Evolutionary conservation across 768 basidiomycete genomes (phyloP), one percentile per base, ranked within the genome.

Genomic region (Heimioporus sp.): DNA sequence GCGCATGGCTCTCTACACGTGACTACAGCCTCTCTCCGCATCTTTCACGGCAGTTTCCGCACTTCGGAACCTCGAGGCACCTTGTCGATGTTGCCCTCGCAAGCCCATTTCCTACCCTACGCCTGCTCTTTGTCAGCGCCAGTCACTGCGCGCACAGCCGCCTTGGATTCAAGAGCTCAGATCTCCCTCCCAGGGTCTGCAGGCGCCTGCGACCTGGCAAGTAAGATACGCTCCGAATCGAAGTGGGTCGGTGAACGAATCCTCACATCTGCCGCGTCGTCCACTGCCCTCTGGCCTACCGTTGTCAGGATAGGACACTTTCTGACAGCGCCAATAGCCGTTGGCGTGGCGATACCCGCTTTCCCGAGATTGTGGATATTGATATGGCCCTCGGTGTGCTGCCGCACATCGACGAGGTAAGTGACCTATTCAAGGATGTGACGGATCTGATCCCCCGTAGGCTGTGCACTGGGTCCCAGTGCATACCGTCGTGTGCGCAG

Each of bases 321-420:
- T 61, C 62, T 11, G 70, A 62, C 12, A 70, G 76, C 10, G 65
- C 64, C 1, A 71, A 69, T 46, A 76, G 76, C 1, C 62, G 62
- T 24, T 76, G 75, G 76, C 73, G 75, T 28, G 58, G 63, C 31
- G 51, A 58, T 19, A 70, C 76, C 36, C 73, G 66, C 64, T 53
- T 74, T n/a, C 76, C 74, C 7, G 51, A 58, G 24, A 55, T 76
- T 32, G 65, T 75, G 5, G 56, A 55, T 42, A 54, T 58, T 20
- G 43, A 60, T 11, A 38, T 42, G 11, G 10, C 58, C 16, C 32
- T 69, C 16, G 54, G 56, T 11, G 54, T 49, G 10, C 48, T 69
- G 37, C 63, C 67, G 2, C 50, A 38, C 28, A 30, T 50, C 28
- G 49, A 62, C 38, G 58, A 63, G 65, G 70, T 65, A 37, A 10